phyloP scores from a whole-genome alignment of 106 monocot species.

The Allium fistulosum region DNA sequence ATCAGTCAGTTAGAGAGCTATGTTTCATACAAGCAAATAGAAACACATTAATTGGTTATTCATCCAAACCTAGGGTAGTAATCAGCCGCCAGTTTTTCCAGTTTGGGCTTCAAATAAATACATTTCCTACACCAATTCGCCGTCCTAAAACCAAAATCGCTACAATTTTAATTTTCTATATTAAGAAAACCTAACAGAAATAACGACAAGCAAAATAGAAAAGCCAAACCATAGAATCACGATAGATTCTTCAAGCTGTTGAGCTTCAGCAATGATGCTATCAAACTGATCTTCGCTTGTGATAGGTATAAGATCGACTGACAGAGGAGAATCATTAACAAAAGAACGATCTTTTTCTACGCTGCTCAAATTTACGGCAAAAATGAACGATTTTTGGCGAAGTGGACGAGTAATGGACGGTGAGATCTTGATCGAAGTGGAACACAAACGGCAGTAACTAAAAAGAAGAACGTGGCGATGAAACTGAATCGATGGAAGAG shows the following conservation, averaged over 20 bases:
- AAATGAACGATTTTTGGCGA: not conserved
- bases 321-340: slow-evolving; percentile 15
- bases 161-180: not conserved
- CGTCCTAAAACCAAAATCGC: slow-evolving; percentile 44
- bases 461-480: not conserved
- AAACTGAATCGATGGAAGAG: not conserved
- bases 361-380: not conserved
- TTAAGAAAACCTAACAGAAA: not conserved
- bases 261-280: slow-evolving; percentile 52
- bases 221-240: slow-evolving; percentile 62
- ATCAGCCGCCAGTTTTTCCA: slow-evolving; percentile 83
- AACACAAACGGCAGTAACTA: not conserved
- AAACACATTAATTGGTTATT: not conserved
- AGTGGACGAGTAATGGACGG: too few species aligned
- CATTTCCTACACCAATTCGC: slow-evolving; percentile 99
- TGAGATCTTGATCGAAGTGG: not conserved
- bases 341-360: not conserved
- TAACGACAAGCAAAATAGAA: not conserved
- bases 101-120: slow-evolving; percentile 96
- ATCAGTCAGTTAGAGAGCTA: not conserved
- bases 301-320: slow-evolving; percentile 53
- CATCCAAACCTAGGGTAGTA: slow-evolving; percentile 75
- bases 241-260: slow-evolving; percentile 41
- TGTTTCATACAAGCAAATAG: not conserved
- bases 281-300: slow-evolving; percentile 66